Evolutionary conservation across 208 protist species (phyloP), one percentile per base, ranked within the genome.

Genomic region (Leishmania amazonensis): DNA sequence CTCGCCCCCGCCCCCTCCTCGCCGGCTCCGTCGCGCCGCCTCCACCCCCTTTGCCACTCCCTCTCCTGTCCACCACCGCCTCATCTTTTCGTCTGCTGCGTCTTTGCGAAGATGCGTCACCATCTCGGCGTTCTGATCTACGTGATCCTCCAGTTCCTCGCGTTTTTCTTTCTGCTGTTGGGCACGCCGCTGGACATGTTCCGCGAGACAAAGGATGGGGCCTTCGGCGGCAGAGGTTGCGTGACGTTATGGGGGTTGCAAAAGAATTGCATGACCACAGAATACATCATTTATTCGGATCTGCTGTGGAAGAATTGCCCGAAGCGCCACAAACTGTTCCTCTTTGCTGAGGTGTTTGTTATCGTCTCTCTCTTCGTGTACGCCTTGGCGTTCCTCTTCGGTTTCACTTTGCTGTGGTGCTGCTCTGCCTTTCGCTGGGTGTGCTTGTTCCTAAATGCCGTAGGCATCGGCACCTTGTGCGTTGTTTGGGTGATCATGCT

Each of bases 61-160:
- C 9, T 21, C 53, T 57, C 19, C 53, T 21, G 11, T 1, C 53
- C 53, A 15, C 5, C 45, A 6, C 24, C 8, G 45, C 45, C 45
- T 47, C 45, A 47, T 7, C 8, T 0, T 47, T 47, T 47, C 11
- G 45, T 7, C 9, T 7, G 45, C 45, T 47, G 4, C 45, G 45
- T 9, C 45, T 47, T 47, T 47, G 45, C 64, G 17, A 70, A 72
- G 57, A 86, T 67, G 62, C 35, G 11, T 4, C 73, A 38, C 57
- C 13, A 67, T 2, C 86, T 88, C 81, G 87, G 87, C 15, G 84
- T 94, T 91, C 57, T 95, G 91, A 80, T 91, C 57, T 95, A 92
- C 84, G 78, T 81, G 24, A 83, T 95, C 54, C n/a, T 91, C 35
- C 77, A 86, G 81, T 57, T 87, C 31, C 67, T 89, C 24, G 83